phyloP scores from a whole-genome alignment of 1,139 yeast species.

The Yamadazyma conglobata region DNA sequence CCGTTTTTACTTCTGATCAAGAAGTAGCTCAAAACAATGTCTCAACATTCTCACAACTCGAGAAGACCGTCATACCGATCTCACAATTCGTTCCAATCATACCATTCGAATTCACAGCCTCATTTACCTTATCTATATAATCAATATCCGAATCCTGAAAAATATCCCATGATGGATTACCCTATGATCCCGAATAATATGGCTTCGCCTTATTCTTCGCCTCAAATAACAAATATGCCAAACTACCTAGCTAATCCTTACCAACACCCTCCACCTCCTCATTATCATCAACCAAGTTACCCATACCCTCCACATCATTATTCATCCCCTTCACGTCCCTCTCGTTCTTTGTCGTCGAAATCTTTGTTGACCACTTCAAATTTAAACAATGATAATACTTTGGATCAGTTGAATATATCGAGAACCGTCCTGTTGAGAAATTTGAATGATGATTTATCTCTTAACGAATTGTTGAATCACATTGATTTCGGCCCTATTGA shows the following conservation, averaged over 20 bases:
- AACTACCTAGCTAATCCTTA: background rate
- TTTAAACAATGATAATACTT: conserved; percentile 18
- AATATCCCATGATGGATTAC: conserved; percentile 5
- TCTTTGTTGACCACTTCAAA: conserved; percentile 5
- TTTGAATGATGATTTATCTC: conserved; percentile 23
- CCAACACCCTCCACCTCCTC: background rate
- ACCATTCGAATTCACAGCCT: conserved; percentile 2
- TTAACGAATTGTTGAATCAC: conserved; percentile 30
- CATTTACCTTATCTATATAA: conserved; percentile 1
- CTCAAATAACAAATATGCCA: conserved; percentile 4
- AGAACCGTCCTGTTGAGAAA: conserved; percentile 38
- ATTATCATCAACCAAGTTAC: conserved; percentile 1
- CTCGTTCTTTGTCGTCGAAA: background rate
- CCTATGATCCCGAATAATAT: conserved; percentile 6
- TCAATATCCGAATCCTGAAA: conserved; percentile 1
- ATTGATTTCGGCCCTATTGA: conserved; percentile 46
- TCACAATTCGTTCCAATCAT: too few relatives aligned
- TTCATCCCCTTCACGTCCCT: conserved; percentile 1
- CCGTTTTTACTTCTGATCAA: too few relatives aligned
- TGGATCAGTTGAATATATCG: conserved; percentile 34
- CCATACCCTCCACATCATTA: too few relatives aligned
- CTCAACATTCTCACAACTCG: too few relatives aligned
- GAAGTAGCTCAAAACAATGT: too few relatives aligned
- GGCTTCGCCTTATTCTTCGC: conserved; percentile 6
- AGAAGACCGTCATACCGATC: too few relatives aligned